Percentiles rank a stretch among this genome's conserved stretches.
Evolutionary conservation across 2,329 filamentous ascomycete genomes (phyloP).

Genomic region (Scleromitrula shiraiana): DNA sequence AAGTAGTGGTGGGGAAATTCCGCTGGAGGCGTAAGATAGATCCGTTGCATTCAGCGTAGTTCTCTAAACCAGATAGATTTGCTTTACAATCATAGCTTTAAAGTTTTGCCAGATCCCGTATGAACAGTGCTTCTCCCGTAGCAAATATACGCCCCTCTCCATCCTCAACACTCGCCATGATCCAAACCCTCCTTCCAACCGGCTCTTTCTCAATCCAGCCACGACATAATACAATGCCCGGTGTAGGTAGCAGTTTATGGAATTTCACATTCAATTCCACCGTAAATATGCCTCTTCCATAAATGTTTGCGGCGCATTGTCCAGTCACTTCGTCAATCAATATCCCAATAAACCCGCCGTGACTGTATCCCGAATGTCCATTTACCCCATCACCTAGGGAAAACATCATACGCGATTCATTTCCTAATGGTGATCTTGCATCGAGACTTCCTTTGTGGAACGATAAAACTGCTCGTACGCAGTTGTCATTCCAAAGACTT

Average conservation of each 20-base stretch:
- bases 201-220: slow-evolving; percentile 1
- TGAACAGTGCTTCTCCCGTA: slow-evolving; percentile 43
- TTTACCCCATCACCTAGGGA: not conserved
- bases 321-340: slow-evolving; percentile 1
- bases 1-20: not conserved
- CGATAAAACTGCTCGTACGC: not conserved
- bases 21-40: not conserved
- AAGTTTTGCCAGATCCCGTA: slow-evolving; percentile 4
- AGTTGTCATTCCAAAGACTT: not conserved
- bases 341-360: not conserved
- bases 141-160: slow-evolving; percentile 39
- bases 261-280: not conserved
- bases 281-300: not conserved
- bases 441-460: not conserved
- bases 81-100: not conserved
- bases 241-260: not conserved
- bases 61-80: not conserved
- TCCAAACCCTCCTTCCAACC: not conserved
- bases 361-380: not conserved
- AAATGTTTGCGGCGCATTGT: not conserved
- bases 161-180: not conserved
- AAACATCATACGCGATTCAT: not conserved
- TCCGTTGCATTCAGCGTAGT: not conserved
- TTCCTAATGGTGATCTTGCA: not conserved
- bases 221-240: not conserved